Conservation (phyloP, 345 rosid genomes). For the Jatropha curcas region DNA sequence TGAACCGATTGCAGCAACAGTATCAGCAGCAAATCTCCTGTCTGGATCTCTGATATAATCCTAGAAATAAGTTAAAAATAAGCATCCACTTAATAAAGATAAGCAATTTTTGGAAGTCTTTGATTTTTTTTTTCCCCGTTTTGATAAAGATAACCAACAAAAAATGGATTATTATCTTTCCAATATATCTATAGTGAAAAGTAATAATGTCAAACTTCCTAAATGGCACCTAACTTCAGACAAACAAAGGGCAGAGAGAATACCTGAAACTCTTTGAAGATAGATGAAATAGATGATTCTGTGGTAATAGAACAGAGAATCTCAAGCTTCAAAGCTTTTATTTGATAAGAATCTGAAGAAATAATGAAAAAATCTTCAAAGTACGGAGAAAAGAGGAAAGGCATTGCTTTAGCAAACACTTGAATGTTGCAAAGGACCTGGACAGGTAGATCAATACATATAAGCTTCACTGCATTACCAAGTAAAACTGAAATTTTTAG, state of each 20-base stretch:
- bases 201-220: not conserved
- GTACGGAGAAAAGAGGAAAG: slow-evolving; percentile 75
- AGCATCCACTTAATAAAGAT: slow-evolving; percentile 38
- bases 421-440: slow-evolving; percentile 92
- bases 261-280: slow-evolving; percentile 93
- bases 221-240: not conserved
- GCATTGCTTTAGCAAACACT: slow-evolving; percentile 79
- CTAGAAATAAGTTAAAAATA: slow-evolving; percentile 48
- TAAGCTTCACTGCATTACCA: not conserved
- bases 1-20: slow-evolving; percentile 85
- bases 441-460: slow-evolving; percentile 7
- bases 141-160: too few species aligned
- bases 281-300: slow-evolving; percentile 60
- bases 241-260: slow-evolving; percentile 3
- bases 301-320: slow-evolving; percentile 79
- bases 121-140: not conserved
- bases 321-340: slow-evolving; percentile 85
- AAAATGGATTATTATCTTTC: not conserved
- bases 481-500: not conserved
- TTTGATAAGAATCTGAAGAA: slow-evolving; percentile 79
- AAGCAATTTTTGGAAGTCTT: too few species aligned
- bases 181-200: not conserved
- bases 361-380: slow-evolving; percentile 73
- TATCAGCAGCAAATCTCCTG: slow-evolving; percentile 83
- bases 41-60: slow-evolving; percentile 92